These are phyloP conservation scores for Beta macrorhiza DNA, from an alignment of 179 eudicot species.

Conservation along the genomic window DNA sequence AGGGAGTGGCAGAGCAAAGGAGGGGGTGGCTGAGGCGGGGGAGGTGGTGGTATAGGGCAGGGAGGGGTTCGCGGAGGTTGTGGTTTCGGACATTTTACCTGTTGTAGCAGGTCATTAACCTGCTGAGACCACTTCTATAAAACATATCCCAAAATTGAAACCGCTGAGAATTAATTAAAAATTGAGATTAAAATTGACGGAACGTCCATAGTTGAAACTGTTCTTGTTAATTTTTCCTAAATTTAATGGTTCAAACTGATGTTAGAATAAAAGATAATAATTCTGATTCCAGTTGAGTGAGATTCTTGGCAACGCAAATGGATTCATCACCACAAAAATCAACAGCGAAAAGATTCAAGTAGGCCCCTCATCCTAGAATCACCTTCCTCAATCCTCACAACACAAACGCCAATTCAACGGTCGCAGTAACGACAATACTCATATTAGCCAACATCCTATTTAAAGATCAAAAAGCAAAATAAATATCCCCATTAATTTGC, in stretches of 20 bases:
- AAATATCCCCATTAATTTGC: slow-evolving; percentile 1
- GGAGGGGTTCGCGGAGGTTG: too few relatives aligned
- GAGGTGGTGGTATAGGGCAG: too few relatives aligned
- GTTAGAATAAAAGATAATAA: not conserved
- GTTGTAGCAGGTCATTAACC: too few relatives aligned
- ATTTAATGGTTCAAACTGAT: not conserved
- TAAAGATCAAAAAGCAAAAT: not conserved
- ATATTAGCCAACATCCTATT: not conserved
- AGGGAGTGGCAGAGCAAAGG: too few relatives aligned
- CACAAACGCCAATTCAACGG: not conserved
- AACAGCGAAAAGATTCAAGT: slow-evolving; percentile 37
- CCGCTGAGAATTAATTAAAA: too few relatives aligned
- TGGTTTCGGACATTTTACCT: too few relatives aligned
- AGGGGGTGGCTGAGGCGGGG: too few relatives aligned
- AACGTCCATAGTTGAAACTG: too few relatives aligned
- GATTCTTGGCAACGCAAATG: slow-evolving; percentile 41
- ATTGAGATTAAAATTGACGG: too few relatives aligned
- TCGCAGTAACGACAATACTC: not conserved
- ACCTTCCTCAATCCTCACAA: slow-evolving; percentile 11
- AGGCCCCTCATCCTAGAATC: slow-evolving; percentile 29
- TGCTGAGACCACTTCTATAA: too few relatives aligned
- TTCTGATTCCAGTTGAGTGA: slow-evolving; percentile 25
- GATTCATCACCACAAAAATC: slow-evolving; percentile 33
- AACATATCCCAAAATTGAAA: too few relatives aligned
- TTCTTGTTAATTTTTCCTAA: too few relatives aligned